These are phyloP conservation scores for Sicyos edulis DNA, from an alignment of 306 rosid genomes.

Conservation along the genomic window DNA sequence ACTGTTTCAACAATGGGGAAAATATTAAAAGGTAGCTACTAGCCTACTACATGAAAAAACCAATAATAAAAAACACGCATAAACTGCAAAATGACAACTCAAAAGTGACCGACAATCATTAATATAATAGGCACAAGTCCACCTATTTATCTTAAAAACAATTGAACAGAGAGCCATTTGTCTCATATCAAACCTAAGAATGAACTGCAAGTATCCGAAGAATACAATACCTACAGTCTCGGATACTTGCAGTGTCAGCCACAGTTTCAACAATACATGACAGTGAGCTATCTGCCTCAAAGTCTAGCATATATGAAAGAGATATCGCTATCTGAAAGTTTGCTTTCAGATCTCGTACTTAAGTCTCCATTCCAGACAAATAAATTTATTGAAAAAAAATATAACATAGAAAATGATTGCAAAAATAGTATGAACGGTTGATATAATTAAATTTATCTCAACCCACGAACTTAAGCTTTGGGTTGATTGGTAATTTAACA, in stretches of 20 bases:
- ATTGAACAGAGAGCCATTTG: too few relatives aligned
- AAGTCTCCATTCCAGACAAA: background rate
- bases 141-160: too few relatives aligned
- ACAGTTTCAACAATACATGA: constrained; percentile 11
- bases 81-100: background rate
- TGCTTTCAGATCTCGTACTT: background rate
- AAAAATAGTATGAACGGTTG: constrained; percentile 14
- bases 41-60: background rate
- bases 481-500: too few relatives aligned
- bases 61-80: background rate
- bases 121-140: background rate
- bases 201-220: too few relatives aligned
- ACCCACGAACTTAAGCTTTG: too few relatives aligned
- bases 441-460: too few relatives aligned
- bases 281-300: constrained; percentile 12
- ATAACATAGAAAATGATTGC: constrained; percentile 1
- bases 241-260: background rate
- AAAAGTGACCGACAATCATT: background rate
- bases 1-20: background rate
- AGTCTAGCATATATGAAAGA: background rate
- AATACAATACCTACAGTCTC: too few relatives aligned
- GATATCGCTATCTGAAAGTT: constrained; percentile 1
- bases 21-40: background rate
- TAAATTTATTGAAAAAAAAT: background rate
- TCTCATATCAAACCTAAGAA: too few relatives aligned